phyloP scores from a whole-genome alignment of 495 filamentous ascomycete species.

The Trichodelitschia bisporula region DNA sequence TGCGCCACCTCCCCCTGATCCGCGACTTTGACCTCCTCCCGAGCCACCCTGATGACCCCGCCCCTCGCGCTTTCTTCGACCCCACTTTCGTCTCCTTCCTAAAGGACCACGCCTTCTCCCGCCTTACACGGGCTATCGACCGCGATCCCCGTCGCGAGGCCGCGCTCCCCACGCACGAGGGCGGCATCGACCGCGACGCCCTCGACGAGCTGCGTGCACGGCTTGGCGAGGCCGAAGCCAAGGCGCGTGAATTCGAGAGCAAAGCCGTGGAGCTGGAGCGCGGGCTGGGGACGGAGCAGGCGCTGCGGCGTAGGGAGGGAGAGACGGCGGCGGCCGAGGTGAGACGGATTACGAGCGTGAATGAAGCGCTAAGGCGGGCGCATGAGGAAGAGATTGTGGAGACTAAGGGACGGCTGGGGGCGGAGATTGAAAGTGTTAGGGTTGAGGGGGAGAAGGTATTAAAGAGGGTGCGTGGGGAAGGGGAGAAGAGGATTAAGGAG shows the following conservation, averaged over 20 bases:
- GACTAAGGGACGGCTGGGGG: too few relatives aligned
- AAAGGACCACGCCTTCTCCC: conserved; percentile 85
- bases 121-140: conserved; percentile 66
- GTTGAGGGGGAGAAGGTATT: too few relatives aligned
- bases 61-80: conserved; percentile 75
- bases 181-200: conserved; percentile 17
- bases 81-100: conserved; percentile 76
- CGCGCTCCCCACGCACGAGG: conserved; percentile 22
- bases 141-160: conserved; percentile 74
- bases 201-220: conserved; percentile 50
- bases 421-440: too few relatives aligned
- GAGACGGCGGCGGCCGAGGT: not conserved
- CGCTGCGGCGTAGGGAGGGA: too few relatives aligned
- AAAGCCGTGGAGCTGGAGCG: conserved; percentile 41
- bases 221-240: conserved; percentile 50
- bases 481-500: too few relatives aligned
- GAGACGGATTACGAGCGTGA: too few relatives aligned
- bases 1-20: conserved; percentile 60
- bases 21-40: conserved; percentile 75
- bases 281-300: conserved; percentile 43
- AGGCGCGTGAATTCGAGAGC: conserved; percentile 36
- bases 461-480: too few relatives aligned
- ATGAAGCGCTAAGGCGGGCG: conserved; percentile 1
- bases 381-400: too few relatives aligned
- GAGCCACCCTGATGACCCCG: conserved; percentile 26